Conservation (phyloP, 352 stramenopile species). For the Discostella stelligera region DNA sequence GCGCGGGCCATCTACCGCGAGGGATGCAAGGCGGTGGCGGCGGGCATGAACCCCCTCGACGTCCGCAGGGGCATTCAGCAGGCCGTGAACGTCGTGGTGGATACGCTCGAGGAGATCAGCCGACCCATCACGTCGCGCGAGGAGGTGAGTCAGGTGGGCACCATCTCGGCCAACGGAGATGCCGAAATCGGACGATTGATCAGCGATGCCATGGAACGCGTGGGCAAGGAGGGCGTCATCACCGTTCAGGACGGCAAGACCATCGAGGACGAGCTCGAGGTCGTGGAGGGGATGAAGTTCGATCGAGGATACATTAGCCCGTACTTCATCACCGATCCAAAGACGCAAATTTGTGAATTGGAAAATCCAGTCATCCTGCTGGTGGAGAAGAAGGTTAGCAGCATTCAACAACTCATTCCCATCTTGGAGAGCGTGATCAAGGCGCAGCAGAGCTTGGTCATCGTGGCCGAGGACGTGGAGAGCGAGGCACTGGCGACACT, state of each 20-base stretch:
- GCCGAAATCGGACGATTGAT: constrained; percentile 97
- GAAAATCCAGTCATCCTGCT: constrained; percentile 99
- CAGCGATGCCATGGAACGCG: constrained; percentile 98
- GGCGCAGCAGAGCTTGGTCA: constrained; percentile 94
- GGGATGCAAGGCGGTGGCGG: constrained; percentile 98
- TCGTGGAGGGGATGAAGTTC: constrained; percentile 99
- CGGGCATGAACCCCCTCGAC: constrained; percentile 99
- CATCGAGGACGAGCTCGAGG: constrained; percentile 98
- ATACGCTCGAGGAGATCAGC: constrained; percentile 93
- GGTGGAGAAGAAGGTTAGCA: constrained; percentile 99
- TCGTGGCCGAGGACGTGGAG: constrained; percentile 99
- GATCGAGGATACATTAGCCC: constrained; percentile 99
- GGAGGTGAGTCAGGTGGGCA: constrained; percentile 98
- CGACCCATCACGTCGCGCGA: constrained; percentile 97
- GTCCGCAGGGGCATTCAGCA: constrained; percentile 96
- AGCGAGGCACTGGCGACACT: constrained; percentile 97
- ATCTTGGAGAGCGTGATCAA: constrained; percentile 98
- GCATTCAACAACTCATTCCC: constrained; percentile 94
- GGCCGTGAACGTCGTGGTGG: constrained; percentile 94
- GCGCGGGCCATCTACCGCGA: constrained; percentile 98
- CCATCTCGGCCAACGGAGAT: constrained; percentile 99
- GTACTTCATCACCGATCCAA: constrained; percentile 99
- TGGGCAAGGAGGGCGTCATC: constrained; percentile 98
- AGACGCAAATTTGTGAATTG: constrained; percentile 98
- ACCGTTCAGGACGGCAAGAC: constrained; percentile 99